Conservation (phyloP, 805 yeast species). For the Candida ipomoeae region DNA sequence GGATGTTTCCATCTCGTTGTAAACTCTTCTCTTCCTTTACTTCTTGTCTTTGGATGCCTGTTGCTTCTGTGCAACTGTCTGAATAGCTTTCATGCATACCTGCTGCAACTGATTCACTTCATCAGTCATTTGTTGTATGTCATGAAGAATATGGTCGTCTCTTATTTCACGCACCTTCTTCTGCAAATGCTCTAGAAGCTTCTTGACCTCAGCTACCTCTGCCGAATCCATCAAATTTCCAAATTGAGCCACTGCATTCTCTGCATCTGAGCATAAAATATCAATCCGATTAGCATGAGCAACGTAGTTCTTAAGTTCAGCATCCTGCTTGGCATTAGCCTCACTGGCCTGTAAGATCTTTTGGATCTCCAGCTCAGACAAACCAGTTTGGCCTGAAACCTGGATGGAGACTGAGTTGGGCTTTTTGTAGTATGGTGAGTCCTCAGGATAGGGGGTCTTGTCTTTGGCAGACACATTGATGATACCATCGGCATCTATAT, state of each 20-base stretch:
- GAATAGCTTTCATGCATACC: constrained; percentile 35
- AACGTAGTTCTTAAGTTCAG: constrained; percentile 52
- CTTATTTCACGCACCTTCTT: constrained; percentile 33
- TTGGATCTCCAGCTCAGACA: constrained; percentile 65
- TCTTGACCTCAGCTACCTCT: constrained; percentile 38
- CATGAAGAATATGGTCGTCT: constrained; percentile 27
- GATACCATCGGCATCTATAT: constrained; percentile 78
- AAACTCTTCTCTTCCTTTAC: neutral
- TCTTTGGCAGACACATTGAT: constrained; percentile 57
- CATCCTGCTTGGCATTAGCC: constrained; percentile 56
- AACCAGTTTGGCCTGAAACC: constrained; percentile 49
- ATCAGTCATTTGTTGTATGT: constrained; percentile 28
- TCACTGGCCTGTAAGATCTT: constrained; percentile 64
- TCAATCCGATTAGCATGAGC: constrained; percentile 79
- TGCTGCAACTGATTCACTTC: constrained; percentile 38
- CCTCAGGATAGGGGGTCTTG: constrained; percentile 40
- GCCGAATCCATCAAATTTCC: constrained; percentile 42
- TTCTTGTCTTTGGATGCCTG: constrained; percentile 5
- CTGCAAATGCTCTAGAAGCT: constrained; percentile 20
- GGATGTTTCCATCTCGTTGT: neutral
- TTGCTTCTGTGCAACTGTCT: constrained; percentile 37
- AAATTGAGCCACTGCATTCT: constrained; percentile 75
- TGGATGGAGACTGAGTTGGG: constrained; percentile 50
- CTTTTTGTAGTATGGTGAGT: constrained; percentile 36
- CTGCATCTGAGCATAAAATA: constrained; percentile 80